A percentile compares a stretch with the other conserved stretches of the same genome.
These are phyloP conservation scores for Mycena sp. DNA, from an alignment of 1,284 basidiomycete species.

Conservation along the genomic window DNA sequence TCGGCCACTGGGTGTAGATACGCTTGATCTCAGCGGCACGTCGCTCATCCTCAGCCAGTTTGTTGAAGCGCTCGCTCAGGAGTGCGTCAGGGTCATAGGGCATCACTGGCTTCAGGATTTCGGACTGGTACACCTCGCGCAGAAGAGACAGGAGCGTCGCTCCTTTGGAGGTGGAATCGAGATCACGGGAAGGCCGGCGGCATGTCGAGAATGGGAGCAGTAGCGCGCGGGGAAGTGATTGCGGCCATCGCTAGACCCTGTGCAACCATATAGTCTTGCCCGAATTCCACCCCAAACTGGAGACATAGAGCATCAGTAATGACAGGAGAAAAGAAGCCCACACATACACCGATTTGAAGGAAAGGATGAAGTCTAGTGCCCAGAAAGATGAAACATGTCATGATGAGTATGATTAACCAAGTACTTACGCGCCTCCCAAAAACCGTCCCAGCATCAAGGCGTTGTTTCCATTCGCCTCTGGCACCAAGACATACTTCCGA, in stretches of 20 bases:
- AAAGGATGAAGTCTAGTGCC: slow-evolving; percentile 62
- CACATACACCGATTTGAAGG: slow-evolving; percentile 70
- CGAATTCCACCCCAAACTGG: slow-evolving; percentile 71
- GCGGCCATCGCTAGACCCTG: slow-evolving; percentile 47
- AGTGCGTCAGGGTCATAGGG: slow-evolving; percentile 60
- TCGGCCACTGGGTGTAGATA: slow-evolving; percentile 59
- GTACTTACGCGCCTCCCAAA: slow-evolving; percentile 60
- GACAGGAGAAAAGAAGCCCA: background rate
- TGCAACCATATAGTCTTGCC: slow-evolving; percentile 61
- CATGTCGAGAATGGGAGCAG: slow-evolving; percentile 23
- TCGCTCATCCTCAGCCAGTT: slow-evolving; percentile 48
- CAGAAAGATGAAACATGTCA: slow-evolving; percentile 13
- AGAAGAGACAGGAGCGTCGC: slow-evolving; percentile 60
- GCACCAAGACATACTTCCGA: slow-evolving; percentile 64
- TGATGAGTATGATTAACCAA: background rate
- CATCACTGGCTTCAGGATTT: slow-evolving; percentile 59
- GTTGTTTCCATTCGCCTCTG: slow-evolving; percentile 56
- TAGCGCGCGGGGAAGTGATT: background rate
- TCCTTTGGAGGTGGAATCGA: slow-evolving; percentile 34
- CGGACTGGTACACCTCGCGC: slow-evolving; percentile 62
- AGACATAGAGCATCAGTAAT: background rate
- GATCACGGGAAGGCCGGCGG: slow-evolving; percentile 29
- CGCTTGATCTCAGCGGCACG: slow-evolving; percentile 56
- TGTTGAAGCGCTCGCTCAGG: slow-evolving; percentile 46
- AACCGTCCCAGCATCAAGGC: slow-evolving; percentile 65